Conservation (phyloP, 176 grass and related monocot species). For the Zea luxurians region DNA sequence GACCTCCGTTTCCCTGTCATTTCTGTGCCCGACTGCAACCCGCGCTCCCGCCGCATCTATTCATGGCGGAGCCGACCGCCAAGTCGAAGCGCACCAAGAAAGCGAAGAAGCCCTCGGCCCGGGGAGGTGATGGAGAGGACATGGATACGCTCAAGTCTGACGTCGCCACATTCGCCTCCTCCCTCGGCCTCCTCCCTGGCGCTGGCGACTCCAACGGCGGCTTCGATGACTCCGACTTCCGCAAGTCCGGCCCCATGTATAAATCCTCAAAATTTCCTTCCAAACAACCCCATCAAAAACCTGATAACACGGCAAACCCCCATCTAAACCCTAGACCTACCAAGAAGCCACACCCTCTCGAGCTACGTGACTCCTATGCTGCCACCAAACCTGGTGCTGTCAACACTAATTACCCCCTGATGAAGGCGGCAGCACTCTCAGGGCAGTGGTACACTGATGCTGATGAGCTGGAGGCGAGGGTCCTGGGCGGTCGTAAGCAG, state of each 20-base stretch:
- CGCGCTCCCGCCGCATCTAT: neutral
- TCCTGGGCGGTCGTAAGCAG: conserved; percentile 51
- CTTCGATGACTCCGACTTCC: conserved; percentile 92
- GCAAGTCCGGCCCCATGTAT: conserved; percentile 61
- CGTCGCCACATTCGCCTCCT: conserved; percentile 81
- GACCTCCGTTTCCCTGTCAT: neutral
- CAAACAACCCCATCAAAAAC: conserved; percentile 13
- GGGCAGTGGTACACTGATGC: conserved; percentile 74
- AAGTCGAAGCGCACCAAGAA: conserved; percentile 40
- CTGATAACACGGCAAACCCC: neutral
- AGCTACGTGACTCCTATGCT: conserved; percentile 11
- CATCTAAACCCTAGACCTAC: conserved; percentile 24
- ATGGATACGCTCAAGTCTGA: conserved; percentile 75
- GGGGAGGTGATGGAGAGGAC: conserved; percentile 33
- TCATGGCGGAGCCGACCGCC: conserved; percentile 34
- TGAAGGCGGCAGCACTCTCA: conserved; percentile 55
- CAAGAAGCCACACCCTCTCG: conserved; percentile 68
- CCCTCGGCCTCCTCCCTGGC: conserved; percentile 59
- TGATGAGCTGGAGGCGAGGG: conserved; percentile 60
- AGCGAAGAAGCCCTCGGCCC: conserved; percentile 35
- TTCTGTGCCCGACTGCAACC: neutral
- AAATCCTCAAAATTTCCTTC: conserved; percentile 41
- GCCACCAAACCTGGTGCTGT: neutral
- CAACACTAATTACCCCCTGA: conserved; percentile 49
- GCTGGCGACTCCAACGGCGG: conserved; percentile 53